Evolutionary conservation across 345 rosid species (phyloP).

Genomic region (Erucastrum elatum): DNA sequence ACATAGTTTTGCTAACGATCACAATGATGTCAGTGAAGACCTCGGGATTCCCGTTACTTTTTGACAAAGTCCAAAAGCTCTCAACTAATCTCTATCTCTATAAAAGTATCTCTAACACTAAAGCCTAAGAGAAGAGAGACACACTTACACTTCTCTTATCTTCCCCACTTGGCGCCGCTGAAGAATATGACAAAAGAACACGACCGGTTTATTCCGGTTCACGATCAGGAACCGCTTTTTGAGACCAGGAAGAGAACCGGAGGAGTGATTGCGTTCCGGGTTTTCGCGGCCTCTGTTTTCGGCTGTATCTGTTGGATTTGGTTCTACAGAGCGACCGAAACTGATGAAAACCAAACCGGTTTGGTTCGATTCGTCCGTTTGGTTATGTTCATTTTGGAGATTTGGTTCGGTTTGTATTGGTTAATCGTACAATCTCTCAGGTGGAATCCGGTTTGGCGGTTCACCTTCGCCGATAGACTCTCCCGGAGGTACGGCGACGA

Average conservation of each 20-base stretch:
- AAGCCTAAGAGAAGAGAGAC: neutral
- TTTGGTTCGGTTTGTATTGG: slow-evolving; percentile 57
- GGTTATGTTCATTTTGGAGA: slow-evolving; percentile 47
- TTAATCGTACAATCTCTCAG: slow-evolving; percentile 49
- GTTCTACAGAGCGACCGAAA: slow-evolving; percentile 38
- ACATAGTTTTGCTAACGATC: no score
- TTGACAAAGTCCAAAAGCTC: slow-evolving; percentile 14
- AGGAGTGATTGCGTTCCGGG: slow-evolving; percentile 27
- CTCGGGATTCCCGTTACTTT: neutral
- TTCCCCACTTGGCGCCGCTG: neutral
- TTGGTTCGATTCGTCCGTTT: slow-evolving; percentile 42
- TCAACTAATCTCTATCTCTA: neutral
- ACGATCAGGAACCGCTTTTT: slow-evolving; percentile 25
- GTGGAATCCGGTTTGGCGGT: slow-evolving; percentile 41
- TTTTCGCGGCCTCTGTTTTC: slow-evolving; percentile 38
- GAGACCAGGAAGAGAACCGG: slow-evolving; percentile 27
- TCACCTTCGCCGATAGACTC: slow-evolving; percentile 47
- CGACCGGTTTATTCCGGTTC: slow-evolving; percentile 23
- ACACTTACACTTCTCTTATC: neutral
- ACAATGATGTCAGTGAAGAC: neutral
- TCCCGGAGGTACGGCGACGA: slow-evolving; percentile 40
- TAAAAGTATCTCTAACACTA: neutral
- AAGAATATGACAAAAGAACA: neutral
- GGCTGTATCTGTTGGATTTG: slow-evolving; percentile 44
- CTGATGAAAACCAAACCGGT: slow-evolving; percentile 11